Percentiles rank a stretch among this genome's conserved stretches.
These are phyloP conservation scores for Acacia acuminata DNA, from an alignment of 306 rosid genomes.

Conservation along the genomic window DNA sequence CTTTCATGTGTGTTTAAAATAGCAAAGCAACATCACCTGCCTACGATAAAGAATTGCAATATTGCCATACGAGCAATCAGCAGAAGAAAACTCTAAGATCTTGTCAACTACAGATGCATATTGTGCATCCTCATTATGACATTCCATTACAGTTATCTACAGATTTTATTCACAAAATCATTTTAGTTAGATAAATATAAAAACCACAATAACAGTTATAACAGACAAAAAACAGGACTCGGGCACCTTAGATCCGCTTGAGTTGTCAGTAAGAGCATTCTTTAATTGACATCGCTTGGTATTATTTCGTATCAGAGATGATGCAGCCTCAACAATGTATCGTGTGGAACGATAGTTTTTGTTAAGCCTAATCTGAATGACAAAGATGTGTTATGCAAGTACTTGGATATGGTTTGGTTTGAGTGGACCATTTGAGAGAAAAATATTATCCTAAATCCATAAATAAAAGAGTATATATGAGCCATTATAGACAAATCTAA, in stretches of 20 bases:
- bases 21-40: conserved; percentile 68
- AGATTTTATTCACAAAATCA: conserved; percentile 26
- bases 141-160: conserved; percentile 80
- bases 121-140: conserved; percentile 86
- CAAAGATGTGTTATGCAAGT: conserved; percentile 27
- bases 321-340: conserved; percentile 91
- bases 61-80: conserved; percentile 61
- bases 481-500: too few relatives aligned
- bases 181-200: conserved; percentile 14
- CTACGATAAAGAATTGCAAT: conserved; percentile 94
- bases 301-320: conserved; percentile 79
- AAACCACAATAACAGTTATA: conserved; percentile 26
- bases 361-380: conserved; percentile 76
- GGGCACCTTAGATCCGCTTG: conserved; percentile 83
- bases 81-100: conserved; percentile 65
- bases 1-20: conserved; percentile 17
- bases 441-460: too few relatives aligned
- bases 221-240: conserved; percentile 25
- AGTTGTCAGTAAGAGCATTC: conserved; percentile 79
- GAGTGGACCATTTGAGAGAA: too few relatives aligned
- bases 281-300: conserved; percentile 65
- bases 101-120: conserved; percentile 90
- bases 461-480: too few relatives aligned
- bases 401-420: background rate
- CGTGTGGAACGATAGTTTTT: conserved; percentile 95